Base-by-base conservation (phyloP, 306 rosid genomes). In the Neltuma alba region DNA sequence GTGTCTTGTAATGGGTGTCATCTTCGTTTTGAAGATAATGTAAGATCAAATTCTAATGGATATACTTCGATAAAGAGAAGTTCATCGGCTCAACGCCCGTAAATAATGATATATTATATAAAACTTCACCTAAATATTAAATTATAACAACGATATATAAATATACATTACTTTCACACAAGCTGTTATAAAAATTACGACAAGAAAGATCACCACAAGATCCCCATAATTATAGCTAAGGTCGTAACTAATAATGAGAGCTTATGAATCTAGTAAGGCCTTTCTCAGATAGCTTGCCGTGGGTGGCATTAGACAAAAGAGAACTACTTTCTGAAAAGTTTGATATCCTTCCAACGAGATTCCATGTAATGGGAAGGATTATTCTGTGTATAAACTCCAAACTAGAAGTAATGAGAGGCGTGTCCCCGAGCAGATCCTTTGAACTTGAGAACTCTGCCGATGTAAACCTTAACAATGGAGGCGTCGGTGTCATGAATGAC, bases 261-360 rank as follows among this genome's bases (percentile, higher is more conserved):
- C 48, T 42, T 42, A 42, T 42, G 48, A 13, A 12, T 16, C 6
- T 0, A 12, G 48, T 2, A 12, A 42, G 48, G 48, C 16, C 48
- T 2, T 16, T 12, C 13, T 37, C 40, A 37, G 6, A 37, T 37
- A 37, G 40, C 40, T 37, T 6, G 40, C 40, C n/a, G n/a, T n/a
- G n/a, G n/a, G n/a, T n/a, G n/a, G n/a, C n/a, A n/a, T n/a, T n/a
- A n/a, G n/a, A n/a, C n/a, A n/a, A n/a, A n/a, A 48, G 9, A 48
- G 55, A 18, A 44, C 76, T 66, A 72, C 40, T 78, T 85, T 31
- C 36, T 89, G 11, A 72, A 55, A 42, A 86, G 23, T 83, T 72
- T 82, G 50, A 89, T 85, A 80, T 76, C 79, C 75, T 75, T 85
- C 84, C 86, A 85, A 57, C 78, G 83, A 40, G 86, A 87, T 73